phyloP scores from a whole-genome alignment of 2,329 filamentous ascomycete genomes.

The Xylariaceae sp. region DNA sequence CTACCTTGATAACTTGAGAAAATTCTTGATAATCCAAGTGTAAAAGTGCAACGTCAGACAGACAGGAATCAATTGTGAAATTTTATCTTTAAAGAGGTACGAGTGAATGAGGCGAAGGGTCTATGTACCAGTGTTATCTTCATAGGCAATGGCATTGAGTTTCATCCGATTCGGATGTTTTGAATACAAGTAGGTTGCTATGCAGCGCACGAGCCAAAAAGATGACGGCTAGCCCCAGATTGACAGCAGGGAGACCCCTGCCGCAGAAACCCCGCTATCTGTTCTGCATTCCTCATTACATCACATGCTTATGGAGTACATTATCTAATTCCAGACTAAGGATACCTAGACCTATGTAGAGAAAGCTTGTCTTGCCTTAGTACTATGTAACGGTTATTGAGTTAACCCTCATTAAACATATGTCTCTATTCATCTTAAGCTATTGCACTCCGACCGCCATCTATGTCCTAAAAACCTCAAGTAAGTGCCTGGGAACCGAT shows the following conservation, averaged over 20 bases:
- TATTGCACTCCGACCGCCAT: no score
- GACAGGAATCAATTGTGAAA: not conserved
- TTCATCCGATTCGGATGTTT: conserved; percentile 26
- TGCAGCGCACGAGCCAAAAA: conserved; percentile 22
- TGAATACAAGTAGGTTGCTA: conserved; percentile 30
- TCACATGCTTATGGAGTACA: not conserved
- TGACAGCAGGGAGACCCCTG: conserved; percentile 16
- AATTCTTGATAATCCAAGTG: not conserved
- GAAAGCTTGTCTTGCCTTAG: no score
- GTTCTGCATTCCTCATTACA: not conserved
- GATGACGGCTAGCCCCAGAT: conserved; percentile 9
- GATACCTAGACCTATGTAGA: no score
- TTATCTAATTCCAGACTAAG: no score
- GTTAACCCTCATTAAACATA: no score
- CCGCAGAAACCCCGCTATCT: not conserved
- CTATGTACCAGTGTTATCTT: not conserved
- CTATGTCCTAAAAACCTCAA: no score
- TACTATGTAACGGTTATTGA: no score
- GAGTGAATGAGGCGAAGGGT: not conserved
- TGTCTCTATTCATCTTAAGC: no score
- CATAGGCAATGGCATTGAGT: conserved; percentile 17
- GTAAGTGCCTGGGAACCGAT: no score
- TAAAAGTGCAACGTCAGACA: not conserved
- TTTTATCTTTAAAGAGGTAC: not conserved
- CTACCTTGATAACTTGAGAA: not conserved